phyloP scores from a whole-genome alignment of 23 red algal species.

The Chondrus crispus region DNA sequence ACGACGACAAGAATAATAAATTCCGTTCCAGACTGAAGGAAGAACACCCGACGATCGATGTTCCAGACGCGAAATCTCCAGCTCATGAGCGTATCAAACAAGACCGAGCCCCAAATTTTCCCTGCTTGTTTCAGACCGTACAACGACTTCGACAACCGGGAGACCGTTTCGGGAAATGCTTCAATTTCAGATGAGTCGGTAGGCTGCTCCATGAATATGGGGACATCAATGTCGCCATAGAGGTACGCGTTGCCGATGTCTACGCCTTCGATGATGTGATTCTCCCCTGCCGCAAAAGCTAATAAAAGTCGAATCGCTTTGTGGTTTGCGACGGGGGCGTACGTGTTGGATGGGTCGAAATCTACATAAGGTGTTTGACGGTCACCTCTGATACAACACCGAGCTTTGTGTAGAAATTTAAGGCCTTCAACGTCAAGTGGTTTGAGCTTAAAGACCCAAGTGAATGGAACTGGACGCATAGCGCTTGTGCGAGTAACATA shows the following conservation, averaged over 20 bases:
- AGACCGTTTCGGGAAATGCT: background rate
- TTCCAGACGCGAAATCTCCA: background rate
- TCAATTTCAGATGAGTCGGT: background rate
- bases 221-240: background rate
- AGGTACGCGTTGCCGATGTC: conserved; percentile 35
- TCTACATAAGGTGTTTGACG: background rate
- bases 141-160: background rate
- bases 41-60: background rate
- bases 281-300: background rate
- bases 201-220: conserved; percentile 13
- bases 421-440: background rate
- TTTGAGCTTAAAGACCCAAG: background rate
- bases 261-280: background rate
- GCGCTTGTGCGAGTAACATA: background rate
- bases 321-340: background rate
- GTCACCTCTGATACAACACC: conserved; percentile 10
- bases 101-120: background rate
- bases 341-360: background rate
- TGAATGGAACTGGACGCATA: background rate
- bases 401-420: conserved; percentile 14
- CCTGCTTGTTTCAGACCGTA: background rate
- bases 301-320: conserved; percentile 13
- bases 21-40: background rate
- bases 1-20: background rate
- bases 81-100: background rate